Conservation (phyloP, 139 green algal species). For the Pleodorina starrii region DNA sequence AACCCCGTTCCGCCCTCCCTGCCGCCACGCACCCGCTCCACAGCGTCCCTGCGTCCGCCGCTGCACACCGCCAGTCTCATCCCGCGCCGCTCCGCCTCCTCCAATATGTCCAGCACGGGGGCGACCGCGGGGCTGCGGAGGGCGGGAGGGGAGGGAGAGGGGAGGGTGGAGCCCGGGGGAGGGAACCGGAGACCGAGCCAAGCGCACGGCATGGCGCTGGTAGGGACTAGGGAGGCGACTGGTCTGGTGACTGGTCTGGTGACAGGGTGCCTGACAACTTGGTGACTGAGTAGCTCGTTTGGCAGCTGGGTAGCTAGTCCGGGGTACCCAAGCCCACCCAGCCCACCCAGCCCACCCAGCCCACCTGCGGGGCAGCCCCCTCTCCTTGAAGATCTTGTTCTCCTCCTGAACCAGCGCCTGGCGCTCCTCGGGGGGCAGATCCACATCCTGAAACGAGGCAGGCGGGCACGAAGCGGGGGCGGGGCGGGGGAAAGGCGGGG, state of each 20-base stretch:
- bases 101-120: constrained; percentile 40
- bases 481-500: neutral
- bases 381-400: constrained; percentile 25
- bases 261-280: no score
- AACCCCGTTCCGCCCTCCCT: neutral
- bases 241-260: no score
- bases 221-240: no score
- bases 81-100: constrained; percentile 29
- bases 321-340: no score
- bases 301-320: no score
- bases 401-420: constrained; percentile 44
- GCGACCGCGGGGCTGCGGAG: neutral
- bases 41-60: constrained; percentile 35
- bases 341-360: no score
- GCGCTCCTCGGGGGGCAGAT: constrained; percentile 27
- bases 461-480: neutral
- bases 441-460: constrained; percentile 12
- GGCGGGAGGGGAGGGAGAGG: no score
- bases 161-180: no score
- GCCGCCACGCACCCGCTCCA: constrained; percentile 23
- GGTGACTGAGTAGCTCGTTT: no score
- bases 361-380: constrained; percentile 27
- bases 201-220: no score
- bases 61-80: constrained; percentile 45
- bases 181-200: no score